phyloP scores from a whole-genome alignment of 2,329 filamentous ascomycete genomes.

The Shiraia sp. region DNA sequence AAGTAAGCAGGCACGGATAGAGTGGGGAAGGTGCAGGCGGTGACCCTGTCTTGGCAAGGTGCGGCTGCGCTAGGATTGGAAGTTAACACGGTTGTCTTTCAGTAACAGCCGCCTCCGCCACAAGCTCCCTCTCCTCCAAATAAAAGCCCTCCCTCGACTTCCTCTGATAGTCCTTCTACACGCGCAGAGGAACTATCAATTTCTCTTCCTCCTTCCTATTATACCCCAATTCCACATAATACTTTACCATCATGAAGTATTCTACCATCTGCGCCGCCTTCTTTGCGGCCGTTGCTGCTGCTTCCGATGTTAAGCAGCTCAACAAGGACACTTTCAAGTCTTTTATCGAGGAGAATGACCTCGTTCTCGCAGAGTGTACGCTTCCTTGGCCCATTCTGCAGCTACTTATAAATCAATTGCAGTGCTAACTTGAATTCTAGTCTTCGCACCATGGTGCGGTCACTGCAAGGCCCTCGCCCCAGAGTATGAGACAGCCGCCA shows the following conservation, averaged over 20 bases:
- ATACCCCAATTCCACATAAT: constrained; percentile 11
- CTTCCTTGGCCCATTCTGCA: not conserved
- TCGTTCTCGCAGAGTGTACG: constrained; percentile 94
- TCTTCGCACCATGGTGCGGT: constrained; percentile 96
- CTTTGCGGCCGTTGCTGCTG: constrained; percentile 62
- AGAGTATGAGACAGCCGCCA: constrained; percentile 87
- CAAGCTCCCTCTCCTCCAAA: constrained; percentile 18
- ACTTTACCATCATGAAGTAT: constrained; percentile 39
- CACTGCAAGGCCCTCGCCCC: constrained; percentile 98
- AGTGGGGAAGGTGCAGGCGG: too few species aligned
- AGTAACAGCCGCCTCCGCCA: constrained; percentile 22
- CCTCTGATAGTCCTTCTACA: constrained; percentile 19
- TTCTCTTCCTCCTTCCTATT: constrained; percentile 6
- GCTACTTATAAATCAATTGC: not conserved
- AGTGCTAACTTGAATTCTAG: constrained; percentile 54
- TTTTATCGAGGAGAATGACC: constrained; percentile 82
- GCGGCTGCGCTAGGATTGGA: constrained; percentile 7
- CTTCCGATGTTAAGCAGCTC: constrained; percentile 82
- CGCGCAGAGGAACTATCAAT: constrained; percentile 22
- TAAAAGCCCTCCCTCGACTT: constrained; percentile 23
- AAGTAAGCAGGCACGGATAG: too few species aligned
- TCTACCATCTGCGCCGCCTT: constrained; percentile 45
- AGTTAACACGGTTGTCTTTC: constrained; percentile 20
- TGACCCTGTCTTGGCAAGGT: constrained; percentile 13
- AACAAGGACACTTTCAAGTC: constrained; percentile 84